Conservation (phyloP, 352 stramenopile species). For the Phytophthora ramorum region DNA sequence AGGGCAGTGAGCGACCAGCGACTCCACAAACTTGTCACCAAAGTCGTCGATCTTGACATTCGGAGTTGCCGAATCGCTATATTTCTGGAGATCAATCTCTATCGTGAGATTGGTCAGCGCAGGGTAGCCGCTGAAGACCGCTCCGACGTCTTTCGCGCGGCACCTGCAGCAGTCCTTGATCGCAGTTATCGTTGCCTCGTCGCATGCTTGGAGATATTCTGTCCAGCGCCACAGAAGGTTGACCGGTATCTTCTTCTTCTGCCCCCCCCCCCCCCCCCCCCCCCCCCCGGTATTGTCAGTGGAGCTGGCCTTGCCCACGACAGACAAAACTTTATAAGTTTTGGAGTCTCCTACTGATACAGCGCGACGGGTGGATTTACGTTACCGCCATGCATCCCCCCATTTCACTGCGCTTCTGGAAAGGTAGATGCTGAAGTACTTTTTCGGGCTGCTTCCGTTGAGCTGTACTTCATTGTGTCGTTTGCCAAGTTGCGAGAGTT, state of each 20-base stretch:
- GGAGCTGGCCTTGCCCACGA: too few relatives aligned
- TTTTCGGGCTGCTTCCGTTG: too few relatives aligned
- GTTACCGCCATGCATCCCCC: too few relatives aligned
- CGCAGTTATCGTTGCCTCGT: not conserved
- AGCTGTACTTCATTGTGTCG: too few relatives aligned
- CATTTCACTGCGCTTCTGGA: not conserved
- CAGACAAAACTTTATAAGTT: too few relatives aligned
- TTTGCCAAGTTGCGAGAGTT: too few relatives aligned
- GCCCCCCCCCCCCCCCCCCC: too few relatives aligned
- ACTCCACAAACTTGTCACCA: slow-evolving; percentile 36
- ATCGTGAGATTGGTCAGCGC: slow-evolving; percentile 31
- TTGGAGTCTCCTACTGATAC: too few relatives aligned
- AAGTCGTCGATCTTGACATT: slow-evolving; percentile 32
- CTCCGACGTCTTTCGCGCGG: slow-evolving; percentile 21
- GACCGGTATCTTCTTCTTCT: slow-evolving; percentile 21
- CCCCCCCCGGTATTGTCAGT: too few relatives aligned
- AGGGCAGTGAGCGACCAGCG: slow-evolving; percentile 21
- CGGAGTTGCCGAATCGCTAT: slow-evolving; percentile 3
- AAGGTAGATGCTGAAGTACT: too few relatives aligned
- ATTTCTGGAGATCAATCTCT: slow-evolving; percentile 40
- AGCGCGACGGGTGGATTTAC: too few relatives aligned
- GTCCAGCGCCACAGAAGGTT: slow-evolving; percentile 49
- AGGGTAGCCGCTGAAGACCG: slow-evolving; percentile 31
- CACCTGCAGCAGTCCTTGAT: slow-evolving; percentile 17
- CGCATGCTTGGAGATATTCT: slow-evolving; percentile 25